Percentiles rank a stretch among this genome's conserved stretches.
These are phyloP conservation scores for Fusarium globosum DNA, from an alignment of 2,329 filamentous ascomycete genomes.

Conservation along the genomic window DNA sequence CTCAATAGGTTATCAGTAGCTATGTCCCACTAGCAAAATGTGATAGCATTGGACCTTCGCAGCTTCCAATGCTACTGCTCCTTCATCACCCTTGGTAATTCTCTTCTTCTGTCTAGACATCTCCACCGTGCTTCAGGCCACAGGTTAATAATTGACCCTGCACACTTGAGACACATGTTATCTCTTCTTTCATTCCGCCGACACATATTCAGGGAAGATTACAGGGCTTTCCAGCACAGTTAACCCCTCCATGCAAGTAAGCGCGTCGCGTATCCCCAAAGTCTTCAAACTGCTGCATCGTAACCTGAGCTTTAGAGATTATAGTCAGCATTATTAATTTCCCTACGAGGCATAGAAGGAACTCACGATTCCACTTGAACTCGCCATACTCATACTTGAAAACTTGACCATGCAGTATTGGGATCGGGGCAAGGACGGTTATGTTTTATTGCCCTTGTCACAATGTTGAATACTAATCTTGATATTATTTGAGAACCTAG, in stretches of 20 bases:
- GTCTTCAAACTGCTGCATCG: neutral
- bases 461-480: neutral
- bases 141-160: neutral
- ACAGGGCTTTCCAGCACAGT: neutral
- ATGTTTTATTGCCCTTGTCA: neutral
- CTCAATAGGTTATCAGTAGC: no score
- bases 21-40: no score
- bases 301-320: neutral
- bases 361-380: no score
- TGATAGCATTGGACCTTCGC: no score
- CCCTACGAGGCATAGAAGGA: fast-evolving
- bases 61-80: no score
- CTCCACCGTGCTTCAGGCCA: no score
- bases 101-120: no score
- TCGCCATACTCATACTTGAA: no score
- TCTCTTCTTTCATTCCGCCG: neutral
- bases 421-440: no score
- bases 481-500: neutral
- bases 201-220: neutral
- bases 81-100: no score
- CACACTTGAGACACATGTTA: neutral
- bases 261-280: neutral
- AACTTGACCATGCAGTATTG: no score
- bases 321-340: neutral
- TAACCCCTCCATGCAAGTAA: neutral